Conservation (phyloP, 768 basidiomycete genomes). For the Hemileccinum rubropunctum region DNA sequence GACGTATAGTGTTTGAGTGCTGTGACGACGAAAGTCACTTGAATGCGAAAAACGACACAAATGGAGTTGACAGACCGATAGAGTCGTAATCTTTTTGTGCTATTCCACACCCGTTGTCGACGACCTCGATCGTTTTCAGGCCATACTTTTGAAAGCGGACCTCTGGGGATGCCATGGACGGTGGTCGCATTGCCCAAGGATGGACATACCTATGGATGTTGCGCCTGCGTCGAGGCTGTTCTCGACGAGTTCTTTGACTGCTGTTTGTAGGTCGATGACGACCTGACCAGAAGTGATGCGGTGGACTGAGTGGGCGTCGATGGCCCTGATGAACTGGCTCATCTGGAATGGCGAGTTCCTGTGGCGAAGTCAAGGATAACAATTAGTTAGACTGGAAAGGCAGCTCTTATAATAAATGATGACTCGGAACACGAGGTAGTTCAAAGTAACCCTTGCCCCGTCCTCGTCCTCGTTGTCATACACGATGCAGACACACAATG, state of each 20-base stretch:
- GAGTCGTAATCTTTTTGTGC: conserved; percentile 69
- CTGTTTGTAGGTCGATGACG: conserved; percentile 88
- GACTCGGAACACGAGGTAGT: too few species aligned
- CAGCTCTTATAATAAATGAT: too few species aligned
- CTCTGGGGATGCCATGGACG: conserved; percentile 46
- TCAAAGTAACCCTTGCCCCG: not conserved
- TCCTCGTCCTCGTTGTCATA: not conserved
- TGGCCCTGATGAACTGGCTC: conserved; percentile 44
- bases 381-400: too few species aligned
- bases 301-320: conserved; percentile 79
- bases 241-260: conserved; percentile 95
- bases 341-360: not conserved
- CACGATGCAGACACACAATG: conserved; percentile 33
- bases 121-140: conserved; percentile 74
- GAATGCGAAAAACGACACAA: not conserved
- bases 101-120: conserved; percentile 93
- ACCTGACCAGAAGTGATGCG: conserved; percentile 94
- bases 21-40: conserved; percentile 23
- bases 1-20: conserved; percentile 92
- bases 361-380: too few species aligned
- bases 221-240: conserved; percentile 94
- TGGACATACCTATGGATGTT: conserved; percentile 69
- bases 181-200: not conserved
- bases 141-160: conserved; percentile 90
- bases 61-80: conserved; percentile 50